Evolutionary conservation across 139 green algal species (phyloP), one percentile per base, ranked within the genome.

Genomic region (Tetradesmus obliquus): DNA sequence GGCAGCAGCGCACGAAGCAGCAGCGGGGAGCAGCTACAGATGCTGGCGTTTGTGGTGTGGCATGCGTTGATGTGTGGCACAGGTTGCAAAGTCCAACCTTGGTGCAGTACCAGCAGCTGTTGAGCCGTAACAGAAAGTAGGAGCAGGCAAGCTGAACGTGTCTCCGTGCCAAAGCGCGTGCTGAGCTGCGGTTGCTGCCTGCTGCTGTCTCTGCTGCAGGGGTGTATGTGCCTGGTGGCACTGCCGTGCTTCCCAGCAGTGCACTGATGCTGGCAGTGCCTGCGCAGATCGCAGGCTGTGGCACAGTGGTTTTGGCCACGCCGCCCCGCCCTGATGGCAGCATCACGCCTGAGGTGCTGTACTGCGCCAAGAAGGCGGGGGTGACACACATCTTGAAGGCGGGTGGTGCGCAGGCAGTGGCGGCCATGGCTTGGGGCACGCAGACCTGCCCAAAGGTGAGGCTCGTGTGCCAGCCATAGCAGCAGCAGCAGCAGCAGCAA

Each of bases 181-280:
- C 32, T 45, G 32, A 20, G 24, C 54, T 87, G 58, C 72, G 1
- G 24, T 17, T 91, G 87, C 72, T 60, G 60, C 8, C 7, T 90
- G 69, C 32, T 82, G 19, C 20, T n/a, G 69, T n/a, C 8, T 72
- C 15, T 60, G 12, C 45, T 91, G 53, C 79, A 76, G 98, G 98
- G 6, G 84, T 99, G 54, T 99, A 99, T 92, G 98, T 99, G 9
- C 98, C 98, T 0, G 98, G 98, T 8, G 98, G 98, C 79, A 99
- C 97, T 15, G 98, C 98, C 1, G 97, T 99, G 80, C 96, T 99
- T 87, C 98, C 98, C 24, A 99, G 96, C 90, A 97, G 94, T 17
- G 96, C 98, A 9, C 96, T 99, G 62, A 99, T 99, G 98, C 95
- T 99, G 32, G 95, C 97, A 5, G 97, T 99, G 84, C 98, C 98